phyloP scores from a whole-genome alignment of 2,329 filamentous ascomycete genomes.

The Alternaria atra region DNA sequence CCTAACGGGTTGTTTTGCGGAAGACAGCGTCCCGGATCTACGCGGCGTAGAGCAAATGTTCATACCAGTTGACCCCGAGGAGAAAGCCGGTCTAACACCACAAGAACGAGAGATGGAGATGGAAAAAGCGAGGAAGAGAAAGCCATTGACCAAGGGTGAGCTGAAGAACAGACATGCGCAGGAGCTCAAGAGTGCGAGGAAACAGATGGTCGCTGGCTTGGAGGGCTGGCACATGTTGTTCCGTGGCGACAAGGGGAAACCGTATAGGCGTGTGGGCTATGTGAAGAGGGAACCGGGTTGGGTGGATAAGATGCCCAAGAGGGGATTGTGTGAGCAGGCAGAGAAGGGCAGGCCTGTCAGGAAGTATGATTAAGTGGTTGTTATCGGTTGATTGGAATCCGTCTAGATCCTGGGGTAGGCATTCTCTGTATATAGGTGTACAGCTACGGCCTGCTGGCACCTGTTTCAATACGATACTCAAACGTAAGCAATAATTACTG shows the following conservation, averaged over 20 bases:
- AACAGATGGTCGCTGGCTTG: slow-evolving; percentile 72
- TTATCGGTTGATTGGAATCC: not conserved
- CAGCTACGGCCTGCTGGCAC: not conserved
- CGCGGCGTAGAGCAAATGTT: slow-evolving; percentile 89
- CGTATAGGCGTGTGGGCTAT: slow-evolving; percentile 82
- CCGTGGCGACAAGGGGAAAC: slow-evolving; percentile 69
- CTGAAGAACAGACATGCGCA: slow-evolving; percentile 64
- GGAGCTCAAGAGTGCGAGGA: slow-evolving; percentile 71
- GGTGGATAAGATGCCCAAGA: slow-evolving; percentile 65
- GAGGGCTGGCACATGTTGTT: slow-evolving; percentile 89
- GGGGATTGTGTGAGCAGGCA: slow-evolving; percentile 75
- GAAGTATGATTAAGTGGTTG: slow-evolving; percentile 38
- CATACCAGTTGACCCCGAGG: slow-evolving; percentile 69
- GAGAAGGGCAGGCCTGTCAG: slow-evolving; percentile 70
- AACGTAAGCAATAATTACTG: too few relatives aligned
- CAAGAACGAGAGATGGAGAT: slow-evolving; percentile 38
- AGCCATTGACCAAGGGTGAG: slow-evolving; percentile 39
- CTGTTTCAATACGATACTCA: not conserved
- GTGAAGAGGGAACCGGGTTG: slow-evolving; percentile 71
- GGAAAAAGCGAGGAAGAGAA: slow-evolving; percentile 37
- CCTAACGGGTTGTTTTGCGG: slow-evolving; percentile 90
- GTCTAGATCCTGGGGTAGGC: too few relatives aligned
- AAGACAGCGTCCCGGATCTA: slow-evolving; percentile 84
- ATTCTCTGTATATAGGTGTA: not conserved
- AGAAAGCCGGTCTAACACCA: slow-evolving; percentile 35